Base-by-base conservation (phyloP, 345 rosid species). In the Euphorbia peplus region DNA sequence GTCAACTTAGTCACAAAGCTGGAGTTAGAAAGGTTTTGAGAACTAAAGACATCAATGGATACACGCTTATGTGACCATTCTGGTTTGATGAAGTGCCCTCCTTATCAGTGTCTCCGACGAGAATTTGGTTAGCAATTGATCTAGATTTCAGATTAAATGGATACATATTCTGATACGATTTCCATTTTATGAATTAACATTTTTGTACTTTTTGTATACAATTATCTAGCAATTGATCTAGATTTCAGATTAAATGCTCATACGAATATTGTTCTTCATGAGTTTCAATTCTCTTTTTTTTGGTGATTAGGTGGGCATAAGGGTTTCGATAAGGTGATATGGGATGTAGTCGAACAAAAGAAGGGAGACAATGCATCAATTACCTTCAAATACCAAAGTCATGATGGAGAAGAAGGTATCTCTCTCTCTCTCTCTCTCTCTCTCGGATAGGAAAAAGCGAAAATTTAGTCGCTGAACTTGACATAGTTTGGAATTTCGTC, bases 371-470 rank as follows among this genome's bases (percentile, higher is more conserved):
- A 71, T 11, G 93, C 95, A 44, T 89, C 87, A 70, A 83, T 93
- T 51, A 83, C 86, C 42, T 91, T 93, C 67, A 89, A 83, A 51
- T 89, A 91, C 72, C 86, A 55, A 13, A 85, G 93, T 37, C 64
- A 4, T 9, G 93, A 93, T 71, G 99, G 99, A 22, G 97, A 91
- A 69, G 97, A 93, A 86, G 99, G 96, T 92, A 5, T 5, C 63
- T 50, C 15, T 25, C 55, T 25, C 58, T 6, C 58, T 30, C n/a
- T n/a, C n/a, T n/a, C 50, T 19, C 4, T 3, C 13, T 19, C 14
- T 15, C 1, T 10, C 58, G 41, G 35, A 32, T 32, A 32, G 37
- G 15, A 42, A 7, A 42, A 42, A 42, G 15, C 15, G 47, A 42
- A 42, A 42, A 42, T 42, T 42, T 13, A 13, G 47, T 42, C 8